These are phyloP conservation scores for Vitis cinerea DNA, from an alignment of 164 flowering plant species.

Conservation along the genomic window DNA sequence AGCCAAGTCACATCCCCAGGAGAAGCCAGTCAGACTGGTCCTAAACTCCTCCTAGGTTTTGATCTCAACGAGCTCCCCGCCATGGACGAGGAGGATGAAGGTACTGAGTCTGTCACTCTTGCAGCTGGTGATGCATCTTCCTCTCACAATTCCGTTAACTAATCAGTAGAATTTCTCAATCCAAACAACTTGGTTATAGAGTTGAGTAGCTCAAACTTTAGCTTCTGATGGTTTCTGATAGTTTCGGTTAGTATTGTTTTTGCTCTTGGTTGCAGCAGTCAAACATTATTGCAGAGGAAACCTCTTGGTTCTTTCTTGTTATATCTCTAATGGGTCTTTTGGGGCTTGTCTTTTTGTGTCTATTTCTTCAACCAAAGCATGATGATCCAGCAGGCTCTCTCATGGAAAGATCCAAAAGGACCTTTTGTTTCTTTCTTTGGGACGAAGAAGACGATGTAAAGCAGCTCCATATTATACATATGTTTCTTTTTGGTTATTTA, in stretches of 20 bases:
- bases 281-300: neutral
- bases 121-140: neutral
- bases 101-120: neutral
- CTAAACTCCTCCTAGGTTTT: conserved; percentile 20
- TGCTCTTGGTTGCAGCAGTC: neutral
- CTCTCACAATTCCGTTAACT: conserved; percentile 11
- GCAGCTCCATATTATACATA: neutral
- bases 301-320: conserved; percentile 9
- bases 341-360: conserved; percentile 5
- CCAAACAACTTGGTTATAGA: neutral
- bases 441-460: neutral
- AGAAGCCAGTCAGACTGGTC: conserved; percentile 11
- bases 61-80: conserved; percentile 59
- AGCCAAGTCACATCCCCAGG: conserved; percentile 11
- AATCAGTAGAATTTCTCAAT: neutral
- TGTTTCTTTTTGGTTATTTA: neutral
- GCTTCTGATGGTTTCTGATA: neutral
- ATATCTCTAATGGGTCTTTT: neutral
- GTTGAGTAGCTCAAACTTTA: neutral
- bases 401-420: neutral
- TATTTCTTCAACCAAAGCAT: conserved; percentile 13
- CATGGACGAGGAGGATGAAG: conserved; percentile 18
- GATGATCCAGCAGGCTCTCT: conserved; percentile 3
- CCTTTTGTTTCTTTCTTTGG: neutral
- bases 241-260: neutral